Evolutionary conservation across 805 yeast genomes (phyloP), one percentile per base, ranked within the genome.

Genomic region (Metschnikowia reukaufii): DNA sequence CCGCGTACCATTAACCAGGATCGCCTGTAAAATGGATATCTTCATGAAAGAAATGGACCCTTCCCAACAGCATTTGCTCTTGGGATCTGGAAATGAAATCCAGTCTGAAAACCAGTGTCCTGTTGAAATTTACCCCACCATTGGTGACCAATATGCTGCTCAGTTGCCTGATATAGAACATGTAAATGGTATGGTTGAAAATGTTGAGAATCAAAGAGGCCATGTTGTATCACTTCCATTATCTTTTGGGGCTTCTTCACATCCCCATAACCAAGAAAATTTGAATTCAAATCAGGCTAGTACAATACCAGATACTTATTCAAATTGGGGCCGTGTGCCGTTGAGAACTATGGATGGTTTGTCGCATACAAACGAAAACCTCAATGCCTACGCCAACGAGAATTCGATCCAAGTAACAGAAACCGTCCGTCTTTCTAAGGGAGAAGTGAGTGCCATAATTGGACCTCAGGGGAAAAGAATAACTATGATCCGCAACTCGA

Each of bases 381-480:
- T 7, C 6, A 30, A 6, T 9, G 37, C 44, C 12, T 39, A 39
- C 20, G 15, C 35, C 17, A 30, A 10, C 39, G 48, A 45, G 32
- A 38, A 20, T 23, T n/a, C 36, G 10, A 25, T 42, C 10, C 39
- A 20, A 13, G 34, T 49, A 18, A 47, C 54, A 4, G 56, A 54
- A 30, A 40, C 46, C n/a, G 27, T 54, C 17, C 43, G 46, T 13
- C 46, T 54, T 9, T 20, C 49, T 17, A 54, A 54, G 32, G 36
- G 41, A 6, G 54, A 52, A 31, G 54, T 52, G 3, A 40, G 50
- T 15, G 49, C 50, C 5, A 33, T 52, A 5, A 44, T 54, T 4
- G 56, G 58, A 4, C 51, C 51, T 2, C 44, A 47, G 9, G 53
- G 47, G 4, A 32, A 27, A 13, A 37, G 50, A 19, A 52, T 54